Evolutionary conservation across 352 stramenopile genomes (phyloP).

Genomic region (Pythium sp.): DNA sequence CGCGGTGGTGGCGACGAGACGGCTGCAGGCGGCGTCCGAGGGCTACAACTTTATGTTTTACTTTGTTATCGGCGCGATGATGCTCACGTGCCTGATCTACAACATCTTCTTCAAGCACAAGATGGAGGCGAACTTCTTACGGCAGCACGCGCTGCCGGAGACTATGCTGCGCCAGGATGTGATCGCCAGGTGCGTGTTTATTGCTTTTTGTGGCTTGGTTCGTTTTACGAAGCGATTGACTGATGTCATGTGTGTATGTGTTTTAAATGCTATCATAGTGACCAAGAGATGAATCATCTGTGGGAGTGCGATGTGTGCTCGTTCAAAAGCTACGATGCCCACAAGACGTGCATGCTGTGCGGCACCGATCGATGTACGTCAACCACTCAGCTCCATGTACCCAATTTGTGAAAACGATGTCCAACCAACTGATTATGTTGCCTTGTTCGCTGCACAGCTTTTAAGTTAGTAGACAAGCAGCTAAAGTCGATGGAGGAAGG

Average conservation of each 20-base stretch:
- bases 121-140: slow-evolving; percentile 70
- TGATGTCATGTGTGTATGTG: neutral
- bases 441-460: too few relatives aligned
- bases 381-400: neutral
- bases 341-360: slow-evolving; percentile 88
- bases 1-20: slow-evolving; percentile 14
- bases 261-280: slow-evolving; percentile 24
- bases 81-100: slow-evolving; percentile 85
- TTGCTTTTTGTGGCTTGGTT: neutral
- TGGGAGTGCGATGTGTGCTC: slow-evolving; percentile 93
- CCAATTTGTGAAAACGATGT: too few relatives aligned
- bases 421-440: too few relatives aligned
- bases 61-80: slow-evolving; percentile 85
- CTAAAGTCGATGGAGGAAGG: slow-evolving; percentile 31
- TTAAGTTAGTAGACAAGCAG: slow-evolving; percentile 65
- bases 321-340: slow-evolving; percentile 90
- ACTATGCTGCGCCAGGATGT: slow-evolving; percentile 86
- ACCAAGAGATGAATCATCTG: slow-evolving; percentile 81
- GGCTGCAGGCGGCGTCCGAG: slow-evolving; percentile 44
- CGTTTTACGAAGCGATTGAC: neutral
- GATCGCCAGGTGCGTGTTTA: slow-evolving; percentile 52
- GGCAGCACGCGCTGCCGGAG: slow-evolving; percentile 68
- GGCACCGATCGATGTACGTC: slow-evolving; percentile 72
- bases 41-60: slow-evolving; percentile 90
- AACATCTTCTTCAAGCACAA: slow-evolving; percentile 89